Evolutionary conservation across 192 early-diverging fungal species (phyloP), one percentile per base, ranked within the genome.

Genomic region (Entomortierella parvispora): DNA sequence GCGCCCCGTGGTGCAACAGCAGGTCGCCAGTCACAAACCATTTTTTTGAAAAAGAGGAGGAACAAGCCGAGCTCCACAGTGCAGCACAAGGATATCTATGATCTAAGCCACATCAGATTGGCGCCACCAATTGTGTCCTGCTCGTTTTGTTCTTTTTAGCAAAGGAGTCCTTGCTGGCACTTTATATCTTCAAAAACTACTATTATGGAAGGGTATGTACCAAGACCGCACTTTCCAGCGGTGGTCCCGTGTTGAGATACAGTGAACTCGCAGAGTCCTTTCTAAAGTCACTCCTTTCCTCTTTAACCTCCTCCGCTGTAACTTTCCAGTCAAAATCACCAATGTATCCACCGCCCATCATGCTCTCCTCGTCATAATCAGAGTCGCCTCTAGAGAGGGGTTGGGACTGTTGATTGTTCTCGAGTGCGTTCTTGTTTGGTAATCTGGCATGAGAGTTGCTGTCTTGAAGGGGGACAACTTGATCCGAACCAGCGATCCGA

Each of bases 21-120:
- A 32, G 54, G 20, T 32, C 31, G 20, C 46, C 68, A 69, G 68
- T 69, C 68, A 69, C 68, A 45, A 69, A 62, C 58, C 68, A 60
- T 62, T 69, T 69, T 68, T 61, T 69, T 58, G 58, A 58, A 49
- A 69, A 20, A 34, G 58, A 69, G 55, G 58, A 44, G 58, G 61
- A 69, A 69, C 58, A 58, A 50, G 44, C n/a, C n/a, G n/a, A n/a
- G n/a, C n/a, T n/a, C n/a, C n/a, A n/a, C n/a, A n/a, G n/a, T n/a
- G n/a, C n/a, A n/a, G n/a, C n/a, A n/a, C n/a, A n/a, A n/a, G n/a
- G n/a, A n/a, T n/a, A n/a, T n/a, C n/a, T n/a, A n/a, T n/a, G n/a
- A n/a, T n/a, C n/a, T n/a, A n/a, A n/a, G n/a, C n/a, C n/a, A n/a
- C n/a, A n/a, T n/a, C n/a, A n/a, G n/a, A n/a, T n/a, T n/a, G n/a